Base-by-base conservation (phyloP, 2,329 filamentous ascomycete species). In the Aspergillus melleus region DNA sequence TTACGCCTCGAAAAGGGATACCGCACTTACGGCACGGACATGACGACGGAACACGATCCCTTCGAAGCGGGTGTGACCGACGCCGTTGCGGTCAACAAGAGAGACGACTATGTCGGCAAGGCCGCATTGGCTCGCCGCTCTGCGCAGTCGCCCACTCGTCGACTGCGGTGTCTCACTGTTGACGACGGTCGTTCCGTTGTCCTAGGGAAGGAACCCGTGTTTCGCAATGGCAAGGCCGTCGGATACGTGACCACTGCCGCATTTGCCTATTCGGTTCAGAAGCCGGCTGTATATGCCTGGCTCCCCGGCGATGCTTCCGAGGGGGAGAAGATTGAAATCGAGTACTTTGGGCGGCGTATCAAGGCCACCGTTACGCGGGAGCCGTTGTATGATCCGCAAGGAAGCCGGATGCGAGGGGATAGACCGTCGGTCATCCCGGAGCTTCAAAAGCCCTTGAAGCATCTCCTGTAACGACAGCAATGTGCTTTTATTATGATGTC, bases 171-270 rank as follows among this genome's bases (percentile, higher is more conserved):
- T 57, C 70, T 88, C 2, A 83, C 80, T 0, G 66, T 88, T 30
- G 78, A 87, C 46, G 84, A 88, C 60, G 81, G 83, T 0, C 72
- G 69, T 4, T 87, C 85, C 0, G 76, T 88, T 63, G 79, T 87
- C 0, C 70, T 88, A 1, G 86, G 86, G 6, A 88, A 88, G 66
- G 86, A 88, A 68, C 86, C 86, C 0, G 84, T 88, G 0, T 87
- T 81, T 57, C 63, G 78, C 14, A 68, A 80, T 2, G 80, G 79
- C 9, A 72, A 79, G 56, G 64, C 80, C 0, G 76, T 76, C 1
- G 86, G 86, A 0, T 88, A 88, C 61, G 77, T 88, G 26, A 87
- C 85, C 2, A 88, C 79, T 54, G 81, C 86, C 1, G 84, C 83
- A 0, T 88, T 87, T 66, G 86, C 83, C 0, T 88, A 85, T 65